Evolutionary conservation across 2,329 filamentous ascomycete genomes (phyloP), one percentile per base, ranked within the genome.

Genomic region (Leptographium lundbergii): DNA sequence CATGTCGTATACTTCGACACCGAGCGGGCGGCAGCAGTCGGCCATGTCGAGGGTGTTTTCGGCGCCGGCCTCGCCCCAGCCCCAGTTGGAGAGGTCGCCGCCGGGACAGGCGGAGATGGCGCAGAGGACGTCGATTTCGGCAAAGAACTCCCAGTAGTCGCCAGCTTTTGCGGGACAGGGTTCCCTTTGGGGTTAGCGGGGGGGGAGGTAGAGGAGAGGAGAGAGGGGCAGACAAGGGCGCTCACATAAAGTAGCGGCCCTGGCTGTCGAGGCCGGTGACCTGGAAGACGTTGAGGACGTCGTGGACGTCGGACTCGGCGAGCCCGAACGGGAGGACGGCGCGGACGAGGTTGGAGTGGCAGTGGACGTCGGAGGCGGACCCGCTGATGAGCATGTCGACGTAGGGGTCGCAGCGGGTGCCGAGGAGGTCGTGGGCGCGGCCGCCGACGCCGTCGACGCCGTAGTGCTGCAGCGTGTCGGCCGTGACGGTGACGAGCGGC

Each of bases 241-340:
- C 55, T 60, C 77, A 82, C 79, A 95, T 95, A 61, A 89, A 91
- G 64, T 91, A 92, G 57, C 83, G 79, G 0, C 87, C 88, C 61
- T 85, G 67, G 57, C 80, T 75, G 66, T 94, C 86, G 54, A 94
- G 69, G 0, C 89, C 88, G 0, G 89, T 94, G 7, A 91, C 88
- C 69, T 95, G 89, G 68, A 95, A 94, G 3, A 95, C 76, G 67
- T 95, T 95, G 58, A 95, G 77, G 0, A 95, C 89, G 69, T 95
- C 89, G 66, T 95, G 89, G 1, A 94, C 82, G 67, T 94, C 88
- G 34, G 76, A 75, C 71, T 94, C 89, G 6, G 75, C 78, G 50
- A 94, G 69, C 0, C 88, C 87, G 61, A 77, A 84, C 0, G 85
- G 84, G 1, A 85, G 62, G 2, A 94, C 81, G 0, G 89, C 87